These are phyloP conservation scores for rapeseed (Brassica napus) DNA, from an alignment of 345 rosid genomes.

Conservation along the genomic window DNA sequence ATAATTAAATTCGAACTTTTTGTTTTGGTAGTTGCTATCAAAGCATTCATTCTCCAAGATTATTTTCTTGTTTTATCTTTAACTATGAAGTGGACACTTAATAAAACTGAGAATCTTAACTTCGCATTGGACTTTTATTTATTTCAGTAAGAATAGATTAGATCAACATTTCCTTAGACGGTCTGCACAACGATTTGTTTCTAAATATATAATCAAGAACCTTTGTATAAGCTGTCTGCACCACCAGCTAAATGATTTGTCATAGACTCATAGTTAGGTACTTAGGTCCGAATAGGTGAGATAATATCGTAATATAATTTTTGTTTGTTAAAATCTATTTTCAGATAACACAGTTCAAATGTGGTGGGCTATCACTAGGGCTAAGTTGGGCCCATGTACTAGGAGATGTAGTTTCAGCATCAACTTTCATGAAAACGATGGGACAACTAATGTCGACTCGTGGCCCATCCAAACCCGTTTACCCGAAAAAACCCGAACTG, in stretches of 20 bases:
- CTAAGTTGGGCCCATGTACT: conserved; percentile 84
- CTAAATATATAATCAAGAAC: neutral
- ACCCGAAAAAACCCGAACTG: neutral
- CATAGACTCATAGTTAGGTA: neutral
- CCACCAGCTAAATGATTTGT: neutral
- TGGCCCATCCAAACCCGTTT: conserved; percentile 32
- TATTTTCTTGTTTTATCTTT: neutral
- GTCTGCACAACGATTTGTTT: neutral
- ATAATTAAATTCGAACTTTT: neutral
- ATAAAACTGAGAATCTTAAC: neutral
- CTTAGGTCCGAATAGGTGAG: neutral
- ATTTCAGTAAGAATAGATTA: neutral
- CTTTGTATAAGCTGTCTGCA: neutral
- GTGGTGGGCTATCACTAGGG: conserved; percentile 67
- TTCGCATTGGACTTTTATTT: neutral
- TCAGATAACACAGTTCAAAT: conserved; percentile 73
- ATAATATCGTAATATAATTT: neutral
- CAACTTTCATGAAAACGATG: conserved; percentile 54
- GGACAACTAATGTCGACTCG: conserved; percentile 41
- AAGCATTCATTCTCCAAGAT: neutral
- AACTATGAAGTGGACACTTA: neutral
- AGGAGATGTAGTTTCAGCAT: conserved; percentile 64
- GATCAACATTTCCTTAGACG: neutral
- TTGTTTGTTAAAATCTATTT: neutral
- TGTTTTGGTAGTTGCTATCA: neutral